Conservation (phyloP, 2,329 filamentous ascomycete species). For the Phoma herbarum region DNA sequence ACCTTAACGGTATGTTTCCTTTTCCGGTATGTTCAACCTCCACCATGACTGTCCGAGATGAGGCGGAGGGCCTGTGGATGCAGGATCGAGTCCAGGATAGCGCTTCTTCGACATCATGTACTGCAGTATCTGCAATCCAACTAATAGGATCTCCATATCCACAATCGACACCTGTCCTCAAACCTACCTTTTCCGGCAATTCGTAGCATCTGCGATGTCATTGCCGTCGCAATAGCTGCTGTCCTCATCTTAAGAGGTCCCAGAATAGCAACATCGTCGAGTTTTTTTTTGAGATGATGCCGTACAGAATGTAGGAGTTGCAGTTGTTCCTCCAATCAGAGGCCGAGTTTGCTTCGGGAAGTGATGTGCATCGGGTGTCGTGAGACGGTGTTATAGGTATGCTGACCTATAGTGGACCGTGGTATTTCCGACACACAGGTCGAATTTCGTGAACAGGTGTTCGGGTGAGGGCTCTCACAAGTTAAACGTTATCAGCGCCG, state of each 20-base stretch:
- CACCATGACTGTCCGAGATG: conserved; percentile 5
- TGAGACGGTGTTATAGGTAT: conserved; percentile 23
- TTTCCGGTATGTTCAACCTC: conserved; percentile 14
- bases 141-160: conserved; percentile 18
- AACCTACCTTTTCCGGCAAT: conserved; percentile 18
- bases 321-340: conserved; percentile 22
- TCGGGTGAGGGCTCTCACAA: conserved; percentile 1
- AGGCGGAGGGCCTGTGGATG: conserved; percentile 18
- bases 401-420: conserved; percentile 19
- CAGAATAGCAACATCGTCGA: conserved; percentile 19
- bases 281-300: conserved; percentile 14
- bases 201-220: conserved; percentile 9
- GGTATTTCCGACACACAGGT: conserved; percentile 15
- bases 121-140: conserved; percentile 17
- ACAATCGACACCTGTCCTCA: conserved; percentile 7
- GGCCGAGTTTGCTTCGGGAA: conserved; percentile 2
- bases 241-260: conserved; percentile 17
- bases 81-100: conserved; percentile 6
- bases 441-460: conserved; percentile 16
- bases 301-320: conserved; percentile 12
- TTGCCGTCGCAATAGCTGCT: conserved; percentile 16
- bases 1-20: neutral
- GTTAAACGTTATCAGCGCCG: neutral
- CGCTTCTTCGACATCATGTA: conserved; percentile 2
- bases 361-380: conserved; percentile 21